Percentiles rank a stretch among this genome's conserved stretches.
Conservation (phyloP, 768 basidiomycete genomes). For the Naganishia kalamii region DNA sequence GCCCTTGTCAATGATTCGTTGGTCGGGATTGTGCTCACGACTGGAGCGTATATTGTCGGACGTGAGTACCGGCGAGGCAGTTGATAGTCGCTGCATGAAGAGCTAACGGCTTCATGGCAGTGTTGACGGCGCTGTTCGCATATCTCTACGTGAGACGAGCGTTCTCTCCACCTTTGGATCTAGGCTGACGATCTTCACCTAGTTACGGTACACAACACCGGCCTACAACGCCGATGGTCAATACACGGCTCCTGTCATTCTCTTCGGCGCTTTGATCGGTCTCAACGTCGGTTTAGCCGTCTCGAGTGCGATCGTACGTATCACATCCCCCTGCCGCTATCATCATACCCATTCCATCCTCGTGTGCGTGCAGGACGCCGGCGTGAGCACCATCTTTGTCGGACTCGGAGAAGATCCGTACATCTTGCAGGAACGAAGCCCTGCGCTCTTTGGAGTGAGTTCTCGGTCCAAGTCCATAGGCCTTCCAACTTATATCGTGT, state of each 20-base stretch:
- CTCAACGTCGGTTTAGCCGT: constrained; percentile 48
- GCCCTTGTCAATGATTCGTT: constrained; percentile 76
- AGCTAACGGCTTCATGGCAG: too few relatives aligned
- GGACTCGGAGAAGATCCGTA: constrained; percentile 78
- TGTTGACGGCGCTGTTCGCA: constrained; percentile 66
- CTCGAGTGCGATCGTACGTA: constrained; percentile 34
- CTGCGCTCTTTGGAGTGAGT: constrained; percentile 56
- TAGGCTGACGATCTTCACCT: neutral
- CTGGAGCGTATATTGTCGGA: constrained; percentile 63
- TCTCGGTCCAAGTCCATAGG: constrained; percentile 51
- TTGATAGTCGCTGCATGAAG: constrained; percentile 11
- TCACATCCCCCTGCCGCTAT: neutral
- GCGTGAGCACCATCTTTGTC: constrained; percentile 85
- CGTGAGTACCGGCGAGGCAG: constrained; percentile 50
- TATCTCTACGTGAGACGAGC: constrained; percentile 71
- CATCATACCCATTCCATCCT: neutral
- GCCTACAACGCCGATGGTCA: constrained; percentile 67
- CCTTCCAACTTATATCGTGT: neutral
- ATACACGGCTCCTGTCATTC: constrained; percentile 53
- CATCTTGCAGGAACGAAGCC: constrained; percentile 65
- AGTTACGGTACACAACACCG: constrained; percentile 55
- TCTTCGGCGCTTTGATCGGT: constrained; percentile 77
- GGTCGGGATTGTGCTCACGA: constrained; percentile 68
- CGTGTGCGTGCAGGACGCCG: constrained; percentile 55
- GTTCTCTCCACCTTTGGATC: constrained; percentile 9